These are phyloP conservation scores for Agrocybe chaxingu DNA, from an alignment of 768 basidiomycete genomes.

Conservation along the genomic window DNA sequence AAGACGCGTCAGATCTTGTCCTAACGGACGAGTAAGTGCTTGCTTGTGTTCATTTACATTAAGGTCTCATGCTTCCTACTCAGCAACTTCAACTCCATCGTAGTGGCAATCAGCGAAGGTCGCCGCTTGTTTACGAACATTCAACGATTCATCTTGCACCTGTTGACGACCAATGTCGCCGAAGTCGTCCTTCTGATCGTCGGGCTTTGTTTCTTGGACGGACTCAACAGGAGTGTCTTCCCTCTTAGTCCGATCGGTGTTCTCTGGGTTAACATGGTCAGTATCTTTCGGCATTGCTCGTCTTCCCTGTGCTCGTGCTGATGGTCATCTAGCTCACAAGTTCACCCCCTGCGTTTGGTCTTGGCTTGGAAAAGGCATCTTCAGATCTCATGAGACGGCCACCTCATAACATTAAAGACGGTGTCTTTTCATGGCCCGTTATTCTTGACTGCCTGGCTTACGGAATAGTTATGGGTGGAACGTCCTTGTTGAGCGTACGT, in stretches of 20 bases:
- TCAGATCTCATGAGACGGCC: slow-evolving; percentile 46
- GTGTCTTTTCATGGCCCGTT: slow-evolving; percentile 36
- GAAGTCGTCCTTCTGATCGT: slow-evolving; percentile 53
- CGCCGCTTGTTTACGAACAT: slow-evolving; percentile 59
- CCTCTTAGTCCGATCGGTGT: slow-evolving; percentile 52
- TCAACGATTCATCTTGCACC: slow-evolving; percentile 51
- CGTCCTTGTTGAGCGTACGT: slow-evolving; percentile 29
- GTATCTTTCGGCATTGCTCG: background rate
- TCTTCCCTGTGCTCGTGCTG: background rate
- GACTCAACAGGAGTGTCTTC: slow-evolving; percentile 45
- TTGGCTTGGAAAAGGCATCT: slow-evolving; percentile 50
- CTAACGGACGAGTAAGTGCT: slow-evolving; percentile 47
- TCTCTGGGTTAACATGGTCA: slow-evolving; percentile 52
- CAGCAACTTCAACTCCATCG: slow-evolving; percentile 58
- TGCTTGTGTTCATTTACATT: background rate
- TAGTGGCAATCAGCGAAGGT: slow-evolving; percentile 54
- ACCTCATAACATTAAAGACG: slow-evolving; percentile 35
- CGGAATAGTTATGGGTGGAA: slow-evolving; percentile 34
- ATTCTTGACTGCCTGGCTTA: slow-evolving; percentile 35
- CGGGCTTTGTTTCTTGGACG: slow-evolving; percentile 55
- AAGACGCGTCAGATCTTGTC: slow-evolving; percentile 52
- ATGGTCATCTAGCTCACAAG: slow-evolving; percentile 28
- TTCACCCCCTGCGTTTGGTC: slow-evolving; percentile 53
- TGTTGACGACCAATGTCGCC: slow-evolving; percentile 51
- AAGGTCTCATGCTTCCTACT: background rate